Conservation (phyloP, 75 land plant species). For the Larix kaempferi region DNA sequence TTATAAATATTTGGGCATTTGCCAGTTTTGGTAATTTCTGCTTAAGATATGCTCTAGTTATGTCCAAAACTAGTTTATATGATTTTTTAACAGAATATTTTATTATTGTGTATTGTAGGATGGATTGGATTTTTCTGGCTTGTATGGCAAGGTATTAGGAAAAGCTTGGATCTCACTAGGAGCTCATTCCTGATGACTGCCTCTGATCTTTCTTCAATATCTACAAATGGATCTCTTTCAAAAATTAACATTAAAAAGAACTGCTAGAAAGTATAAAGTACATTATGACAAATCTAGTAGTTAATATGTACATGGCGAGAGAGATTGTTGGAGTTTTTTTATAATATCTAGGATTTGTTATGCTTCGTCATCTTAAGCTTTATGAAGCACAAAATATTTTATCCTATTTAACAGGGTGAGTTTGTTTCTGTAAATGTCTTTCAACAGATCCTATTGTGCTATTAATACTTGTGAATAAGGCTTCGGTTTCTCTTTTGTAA, state of each 20-base stretch:
- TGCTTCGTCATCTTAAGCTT: neutral
- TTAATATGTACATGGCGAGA: neutral
- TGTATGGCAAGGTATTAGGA: slow-evolving; percentile 42
- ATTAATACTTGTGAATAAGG: too few relatives aligned
- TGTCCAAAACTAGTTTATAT: neutral
- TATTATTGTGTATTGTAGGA: slow-evolving; percentile 28
- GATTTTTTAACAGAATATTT: neutral
- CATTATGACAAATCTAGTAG: neutral
- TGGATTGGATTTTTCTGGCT: slow-evolving; percentile 63
- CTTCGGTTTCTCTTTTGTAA: neutral
- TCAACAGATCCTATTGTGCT: neutral
- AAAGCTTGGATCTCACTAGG: slow-evolving; percentile 41
- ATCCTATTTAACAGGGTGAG: neutral
- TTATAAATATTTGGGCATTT: neutral
- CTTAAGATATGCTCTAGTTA: too few relatives aligned
- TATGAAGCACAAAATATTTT: neutral
- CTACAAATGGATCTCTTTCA: slow-evolving; percentile 20
- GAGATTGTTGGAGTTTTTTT: neutral
- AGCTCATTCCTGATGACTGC: slow-evolving; percentile 38
- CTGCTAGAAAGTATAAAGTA: neutral
- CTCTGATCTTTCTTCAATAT: slow-evolving; percentile 45
- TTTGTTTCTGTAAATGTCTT: neutral
- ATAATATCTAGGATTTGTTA: neutral
- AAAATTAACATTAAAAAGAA: neutral
- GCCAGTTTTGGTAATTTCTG: neutral